Evolutionary conservation across 2,329 filamentous ascomycete species (phyloP).

Genomic region (Rugonectria rugulosa): DNA sequence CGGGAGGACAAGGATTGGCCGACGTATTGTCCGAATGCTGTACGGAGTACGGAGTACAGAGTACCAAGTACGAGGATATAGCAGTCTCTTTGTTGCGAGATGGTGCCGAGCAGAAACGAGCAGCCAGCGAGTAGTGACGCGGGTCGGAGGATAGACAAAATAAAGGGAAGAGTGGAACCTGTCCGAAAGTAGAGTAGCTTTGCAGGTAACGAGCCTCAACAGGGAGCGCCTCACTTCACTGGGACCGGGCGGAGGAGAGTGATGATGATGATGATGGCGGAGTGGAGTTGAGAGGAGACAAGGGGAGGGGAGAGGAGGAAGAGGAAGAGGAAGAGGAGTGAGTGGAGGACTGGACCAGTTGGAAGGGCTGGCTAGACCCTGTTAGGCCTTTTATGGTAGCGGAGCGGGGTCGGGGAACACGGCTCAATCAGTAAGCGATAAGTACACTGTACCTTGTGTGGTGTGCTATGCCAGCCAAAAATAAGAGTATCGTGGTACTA

Average conservation of each 20-base stretch:
- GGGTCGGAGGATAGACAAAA: conserved; percentile 16
- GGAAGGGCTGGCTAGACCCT: neutral
- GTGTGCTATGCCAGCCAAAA: neutral
- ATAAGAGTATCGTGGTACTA: no score
- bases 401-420: neutral
- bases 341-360: neutral
- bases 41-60: neutral
- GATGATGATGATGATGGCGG: conserved; percentile 18
- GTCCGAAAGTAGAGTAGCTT: no score
- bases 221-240: neutral
- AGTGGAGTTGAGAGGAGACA: conserved; percentile 16
- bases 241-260: neutral
- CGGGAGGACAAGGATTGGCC: no score
- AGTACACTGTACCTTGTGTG: neutral
- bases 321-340: neutral
- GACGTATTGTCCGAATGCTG: neutral
- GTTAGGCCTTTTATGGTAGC: neutral
- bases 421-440: neutral
- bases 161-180: neutral
- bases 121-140: no score
- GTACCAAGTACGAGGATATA: no score
- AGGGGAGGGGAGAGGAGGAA: conserved; percentile 14
- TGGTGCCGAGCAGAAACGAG: neutral
- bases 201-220: no score
- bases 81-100: no score